These are phyloP conservation scores for Plasmodium ovale DNA, from an alignment of 169 alveolate genomes.

Conservation along the genomic window DNA sequence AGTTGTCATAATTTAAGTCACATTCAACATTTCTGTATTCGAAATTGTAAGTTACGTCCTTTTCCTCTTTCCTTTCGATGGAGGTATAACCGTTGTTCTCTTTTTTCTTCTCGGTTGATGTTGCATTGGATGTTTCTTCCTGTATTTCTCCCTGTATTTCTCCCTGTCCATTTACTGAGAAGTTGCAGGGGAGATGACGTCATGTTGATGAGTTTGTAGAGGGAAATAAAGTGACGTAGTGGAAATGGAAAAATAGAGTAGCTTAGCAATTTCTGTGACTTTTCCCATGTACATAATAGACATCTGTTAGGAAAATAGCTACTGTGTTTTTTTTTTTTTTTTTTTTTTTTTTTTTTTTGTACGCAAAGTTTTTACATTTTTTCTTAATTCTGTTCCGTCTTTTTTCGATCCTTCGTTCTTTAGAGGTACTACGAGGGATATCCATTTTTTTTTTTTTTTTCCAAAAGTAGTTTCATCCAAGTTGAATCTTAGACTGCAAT, in stretches of 20 bases:
- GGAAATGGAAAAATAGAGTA: not conserved
- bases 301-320: not conserved
- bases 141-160: not conserved
- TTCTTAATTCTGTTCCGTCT: constrained; percentile 45
- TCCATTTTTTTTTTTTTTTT: constrained; percentile 51
- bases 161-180: constrained; percentile 3
- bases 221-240: not conserved
- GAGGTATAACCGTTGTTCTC: not conserved
- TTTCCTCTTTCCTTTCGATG: not conserved
- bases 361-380: constrained; percentile 17
- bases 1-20: constrained; percentile 20
- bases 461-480: no score
- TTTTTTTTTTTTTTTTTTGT: no score
- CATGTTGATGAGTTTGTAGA: not conserved
- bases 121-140: not conserved
- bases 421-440: constrained; percentile 10
- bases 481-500: no score
- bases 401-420: constrained; percentile 67
- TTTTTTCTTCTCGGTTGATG: not conserved
- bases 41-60: constrained; percentile 11
- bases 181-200: no score
- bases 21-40: constrained; percentile 37
- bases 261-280: not conserved
- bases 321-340: not conserved
- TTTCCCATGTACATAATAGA: not conserved